These are phyloP conservation scores for Coniella lustricola DNA, from an alignment of 2,329 filamentous ascomycete genomes.

Conservation along the genomic window DNA sequence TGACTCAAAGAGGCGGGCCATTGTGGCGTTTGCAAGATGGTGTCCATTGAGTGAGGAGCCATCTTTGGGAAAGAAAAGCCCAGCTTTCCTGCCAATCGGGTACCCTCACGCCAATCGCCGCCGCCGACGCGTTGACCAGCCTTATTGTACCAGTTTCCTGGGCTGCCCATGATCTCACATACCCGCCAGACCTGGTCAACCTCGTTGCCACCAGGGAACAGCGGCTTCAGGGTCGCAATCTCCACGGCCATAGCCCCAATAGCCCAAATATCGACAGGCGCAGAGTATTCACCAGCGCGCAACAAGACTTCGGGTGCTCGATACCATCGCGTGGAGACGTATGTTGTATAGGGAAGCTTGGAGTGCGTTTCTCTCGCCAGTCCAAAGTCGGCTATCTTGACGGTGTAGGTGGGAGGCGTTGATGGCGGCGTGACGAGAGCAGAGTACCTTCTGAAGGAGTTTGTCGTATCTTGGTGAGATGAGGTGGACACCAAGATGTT, in stretches of 20 bases:
- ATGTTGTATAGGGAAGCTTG: constrained; percentile 93
- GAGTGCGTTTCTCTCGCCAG: constrained; percentile 96
- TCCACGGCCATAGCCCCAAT: constrained; percentile 98
- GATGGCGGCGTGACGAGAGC: constrained; percentile 89
- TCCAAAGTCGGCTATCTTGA: constrained; percentile 98
- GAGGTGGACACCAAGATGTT: constrained; percentile 97
- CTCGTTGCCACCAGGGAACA: constrained; percentile 96
- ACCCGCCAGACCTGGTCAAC: constrained; percentile 99
- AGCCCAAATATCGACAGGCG: constrained; percentile 97
- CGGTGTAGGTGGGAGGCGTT: constrained; percentile 86
- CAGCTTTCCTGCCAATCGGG: constrained; percentile 85
- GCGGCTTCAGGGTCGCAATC: constrained; percentile 88
- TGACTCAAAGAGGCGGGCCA: constrained; percentile 84
- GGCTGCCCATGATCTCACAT: constrained; percentile 98
- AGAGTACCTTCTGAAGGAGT: constrained; percentile 88
- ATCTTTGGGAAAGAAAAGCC: constrained; percentile 99
- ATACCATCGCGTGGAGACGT: constrained; percentile 98
- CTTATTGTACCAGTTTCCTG: constrained; percentile 97
- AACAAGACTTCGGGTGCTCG: constrained; percentile 91
- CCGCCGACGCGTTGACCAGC: constrained; percentile 79
- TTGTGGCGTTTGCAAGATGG: constrained; percentile 80
- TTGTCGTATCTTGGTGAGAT: constrained; percentile 70
- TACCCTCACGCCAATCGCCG: constrained; percentile 95
- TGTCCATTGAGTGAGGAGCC: constrained; percentile 95
- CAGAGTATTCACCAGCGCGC: constrained; percentile 91